Evolutionary conservation across 805 yeast species (phyloP).

Genomic region (Blastobotrys parvus): DNA sequence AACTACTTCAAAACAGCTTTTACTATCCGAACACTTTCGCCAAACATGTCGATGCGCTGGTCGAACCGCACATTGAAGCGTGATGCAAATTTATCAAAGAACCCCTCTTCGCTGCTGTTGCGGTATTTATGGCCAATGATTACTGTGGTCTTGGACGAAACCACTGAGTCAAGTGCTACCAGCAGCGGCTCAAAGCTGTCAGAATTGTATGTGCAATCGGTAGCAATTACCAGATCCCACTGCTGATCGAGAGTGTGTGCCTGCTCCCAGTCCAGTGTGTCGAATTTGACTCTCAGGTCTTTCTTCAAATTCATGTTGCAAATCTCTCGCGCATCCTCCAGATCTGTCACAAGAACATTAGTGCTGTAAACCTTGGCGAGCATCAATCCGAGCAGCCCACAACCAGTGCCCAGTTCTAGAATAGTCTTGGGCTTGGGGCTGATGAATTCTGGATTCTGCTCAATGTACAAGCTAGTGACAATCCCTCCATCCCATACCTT

Average conservation of each 20-base stretch:
- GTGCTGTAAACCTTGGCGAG: constrained; percentile 21
- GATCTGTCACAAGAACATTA: constrained; percentile 29
- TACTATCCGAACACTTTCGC: constrained; percentile 1
- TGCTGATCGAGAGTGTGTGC: constrained; percentile 20
- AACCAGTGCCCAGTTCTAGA: constrained; percentile 37
- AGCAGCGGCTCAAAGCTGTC: constrained; percentile 31
- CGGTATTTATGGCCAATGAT: constrained; percentile 29
- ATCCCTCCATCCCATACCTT: constrained; percentile 39
- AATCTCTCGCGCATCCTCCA: constrained; percentile 32
- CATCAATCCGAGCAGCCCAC: constrained; percentile 33
- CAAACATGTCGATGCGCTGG: not conserved
- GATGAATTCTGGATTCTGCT: not conserved
- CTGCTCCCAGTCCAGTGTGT: constrained; percentile 34
- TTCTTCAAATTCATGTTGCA: constrained; percentile 27
- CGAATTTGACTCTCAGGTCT: constrained; percentile 23
- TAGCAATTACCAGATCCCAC: constrained; percentile 33
- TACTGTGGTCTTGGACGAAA: constrained; percentile 13
- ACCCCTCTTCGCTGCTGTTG: constrained; percentile 16
- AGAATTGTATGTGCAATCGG: constrained; percentile 39
- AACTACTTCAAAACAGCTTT: not conserved
- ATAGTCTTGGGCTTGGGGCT: constrained; percentile 14
- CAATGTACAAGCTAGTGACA: not conserved
- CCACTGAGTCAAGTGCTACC: constrained; percentile 19
- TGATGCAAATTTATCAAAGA: constrained; percentile 12
- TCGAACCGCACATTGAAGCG: not conserved